phyloP scores from a whole-genome alignment of 2,329 filamentous ascomycete genomes.

The Hymenoscyphus scutula region DNA sequence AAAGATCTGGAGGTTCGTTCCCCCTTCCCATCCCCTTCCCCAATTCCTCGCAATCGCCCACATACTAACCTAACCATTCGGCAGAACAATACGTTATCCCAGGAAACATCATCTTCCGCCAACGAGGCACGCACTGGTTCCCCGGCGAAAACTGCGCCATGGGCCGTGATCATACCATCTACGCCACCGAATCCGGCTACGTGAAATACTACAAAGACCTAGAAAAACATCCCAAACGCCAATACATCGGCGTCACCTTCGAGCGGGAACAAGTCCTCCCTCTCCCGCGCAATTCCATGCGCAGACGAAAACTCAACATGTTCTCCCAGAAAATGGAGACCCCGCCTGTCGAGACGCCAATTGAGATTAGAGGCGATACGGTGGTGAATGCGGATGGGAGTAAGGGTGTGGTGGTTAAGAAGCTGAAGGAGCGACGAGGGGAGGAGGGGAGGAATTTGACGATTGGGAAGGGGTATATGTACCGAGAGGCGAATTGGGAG shows the following conservation, averaged over 20 bases:
- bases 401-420: constrained; percentile 10
- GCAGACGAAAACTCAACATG: constrained; percentile 75
- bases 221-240: constrained; percentile 73
- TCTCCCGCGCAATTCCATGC: constrained; percentile 68
- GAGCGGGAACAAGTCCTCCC: constrained; percentile 79
- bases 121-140: constrained; percentile 91
- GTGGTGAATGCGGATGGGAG: constrained; percentile 17
- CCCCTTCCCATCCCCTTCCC: not conserved
- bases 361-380: constrained; percentile 15
- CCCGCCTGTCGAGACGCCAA: constrained; percentile 21
- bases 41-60: too few relatives aligned
- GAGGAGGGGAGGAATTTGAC: constrained; percentile 38
- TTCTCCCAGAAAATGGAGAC: constrained; percentile 49
- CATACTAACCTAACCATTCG: too few relatives aligned
- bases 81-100: constrained; percentile 88
- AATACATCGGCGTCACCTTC: constrained; percentile 93
- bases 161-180: constrained; percentile 95
- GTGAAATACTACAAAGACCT: constrained; percentile 97
- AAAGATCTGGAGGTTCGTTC: constrained; percentile 74
- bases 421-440: constrained; percentile 30
- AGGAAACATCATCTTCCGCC: constrained; percentile 97
- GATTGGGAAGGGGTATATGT: constrained; percentile 59
- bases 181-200: constrained; percentile 79
- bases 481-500: constrained; percentile 64
- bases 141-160: constrained; percentile 94